These are phyloP conservation scores for Colletotrichum spaethianum DNA, from an alignment of 2,329 filamentous ascomycete genomes.

Conservation along the genomic window DNA sequence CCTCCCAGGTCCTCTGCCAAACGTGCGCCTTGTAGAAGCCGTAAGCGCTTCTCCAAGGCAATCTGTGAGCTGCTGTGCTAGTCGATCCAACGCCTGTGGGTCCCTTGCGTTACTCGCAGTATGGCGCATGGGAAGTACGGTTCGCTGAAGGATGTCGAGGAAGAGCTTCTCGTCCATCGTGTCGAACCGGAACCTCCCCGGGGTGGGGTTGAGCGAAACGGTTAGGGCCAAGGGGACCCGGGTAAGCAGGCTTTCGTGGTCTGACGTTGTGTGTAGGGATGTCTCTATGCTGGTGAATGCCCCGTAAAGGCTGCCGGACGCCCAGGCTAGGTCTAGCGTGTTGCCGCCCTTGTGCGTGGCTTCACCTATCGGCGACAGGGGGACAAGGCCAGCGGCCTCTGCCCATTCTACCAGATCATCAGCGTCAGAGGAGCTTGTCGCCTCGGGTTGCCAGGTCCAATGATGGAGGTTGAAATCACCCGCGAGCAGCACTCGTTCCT, in stretches of 20 bases:
- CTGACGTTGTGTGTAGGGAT: neutral
- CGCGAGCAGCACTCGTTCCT: neutral
- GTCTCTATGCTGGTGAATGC: conserved; percentile 11
- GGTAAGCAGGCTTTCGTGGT: conserved; percentile 10
- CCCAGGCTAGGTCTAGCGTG: conserved; percentile 7
- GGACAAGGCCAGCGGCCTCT: neutral
- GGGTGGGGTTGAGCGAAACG: neutral
- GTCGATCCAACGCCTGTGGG: neutral
- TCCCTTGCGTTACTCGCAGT: neutral
- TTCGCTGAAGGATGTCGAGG: neutral
- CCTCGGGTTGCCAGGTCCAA: conserved; percentile 1
- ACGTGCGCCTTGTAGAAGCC: neutral
- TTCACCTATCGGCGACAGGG: conserved; percentile 1
- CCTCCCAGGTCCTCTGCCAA: neutral
- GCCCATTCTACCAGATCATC: conserved; percentile 5
- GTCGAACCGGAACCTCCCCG: conserved; percentile 3
- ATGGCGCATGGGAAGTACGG: neutral
- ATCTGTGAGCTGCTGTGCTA: neutral
- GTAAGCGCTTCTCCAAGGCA: conserved; percentile 1
- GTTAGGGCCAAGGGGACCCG: conserved; percentile 10
- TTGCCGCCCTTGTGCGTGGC: neutral
- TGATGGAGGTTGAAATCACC: conserved; percentile 5
- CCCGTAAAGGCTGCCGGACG: neutral
- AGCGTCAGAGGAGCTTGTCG: neutral
- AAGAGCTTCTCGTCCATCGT: neutral